phyloP scores from a whole-genome alignment of 345 rosid species.

The Geranium brycei region DNA sequence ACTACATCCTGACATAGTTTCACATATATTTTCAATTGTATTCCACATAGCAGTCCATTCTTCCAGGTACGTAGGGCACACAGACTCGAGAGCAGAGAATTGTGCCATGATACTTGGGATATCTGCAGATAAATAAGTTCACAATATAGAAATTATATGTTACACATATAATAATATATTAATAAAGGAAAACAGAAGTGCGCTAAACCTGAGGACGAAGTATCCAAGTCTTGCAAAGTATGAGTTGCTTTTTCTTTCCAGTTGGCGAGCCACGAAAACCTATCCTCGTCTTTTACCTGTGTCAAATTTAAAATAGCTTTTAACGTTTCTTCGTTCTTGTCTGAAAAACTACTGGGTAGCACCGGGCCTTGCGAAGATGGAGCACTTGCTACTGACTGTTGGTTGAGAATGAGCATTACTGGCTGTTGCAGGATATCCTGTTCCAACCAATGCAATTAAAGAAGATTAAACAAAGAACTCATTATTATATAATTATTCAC shows the following conservation, averaged over 20 bases:
- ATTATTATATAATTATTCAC: neutral
- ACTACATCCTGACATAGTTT: slow-evolving; percentile 34
- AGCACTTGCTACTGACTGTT: slow-evolving; percentile 27
- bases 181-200: slow-evolving; percentile 5
- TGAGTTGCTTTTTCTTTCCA: slow-evolving; percentile 39
- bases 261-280: slow-evolving; percentile 42
- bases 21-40: slow-evolving; percentile 40
- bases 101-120: slow-evolving; percentile 10
- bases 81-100: slow-evolving; percentile 14
- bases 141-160: neutral
- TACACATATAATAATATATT: neutral
- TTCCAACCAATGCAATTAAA: neutral
- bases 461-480: neutral
- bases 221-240: slow-evolving; percentile 17
- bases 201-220: slow-evolving; percentile 1
- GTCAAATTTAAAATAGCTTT: slow-evolving; percentile 26
- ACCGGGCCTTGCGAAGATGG: slow-evolving; percentile 27
- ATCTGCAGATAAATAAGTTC: slow-evolving; percentile 24
- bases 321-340: slow-evolving; percentile 21
- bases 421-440: slow-evolving; percentile 68
- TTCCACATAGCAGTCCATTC: slow-evolving; percentile 42
- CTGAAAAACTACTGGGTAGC: slow-evolving; percentile 23
- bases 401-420: slow-evolving; percentile 50
- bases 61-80: slow-evolving; percentile 24
- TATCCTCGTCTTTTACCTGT: slow-evolving; percentile 28